These are phyloP conservation scores for Musa schizocarpa DNA, from an alignment of 176 grass and related monocot genomes.

Conservation along the genomic window DNA sequence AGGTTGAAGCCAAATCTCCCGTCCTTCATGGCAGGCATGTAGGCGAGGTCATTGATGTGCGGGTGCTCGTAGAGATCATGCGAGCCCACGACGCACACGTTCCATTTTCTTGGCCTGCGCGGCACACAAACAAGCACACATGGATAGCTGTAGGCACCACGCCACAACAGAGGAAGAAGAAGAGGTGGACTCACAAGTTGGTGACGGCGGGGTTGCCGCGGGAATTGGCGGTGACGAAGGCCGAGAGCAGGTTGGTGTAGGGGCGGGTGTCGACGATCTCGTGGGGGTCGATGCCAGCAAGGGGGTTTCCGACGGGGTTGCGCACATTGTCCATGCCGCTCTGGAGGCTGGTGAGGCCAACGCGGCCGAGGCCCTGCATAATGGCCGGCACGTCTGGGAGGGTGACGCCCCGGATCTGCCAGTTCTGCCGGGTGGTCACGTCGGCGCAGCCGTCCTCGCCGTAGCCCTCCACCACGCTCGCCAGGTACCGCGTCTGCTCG, in stretches of 20 bases:
- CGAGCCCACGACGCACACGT: conserved; percentile 70
- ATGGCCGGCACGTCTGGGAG: conserved; percentile 77
- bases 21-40: conserved; percentile 77
- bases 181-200: conserved; percentile 46
- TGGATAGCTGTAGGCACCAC: too few relatives aligned
- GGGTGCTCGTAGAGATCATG: conserved; percentile 90
- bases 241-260: conserved; percentile 79
- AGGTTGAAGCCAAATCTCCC: conserved; percentile 81
- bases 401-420: conserved; percentile 92
- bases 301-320: conserved; percentile 92
- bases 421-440: conserved; percentile 95
- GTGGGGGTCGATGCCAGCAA: conserved; percentile 74
- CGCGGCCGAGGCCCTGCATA: conserved; percentile 54
- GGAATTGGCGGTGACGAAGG: conserved; percentile 64
- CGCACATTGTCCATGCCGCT: conserved; percentile 98
- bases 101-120: conserved; percentile 73
- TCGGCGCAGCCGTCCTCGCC: conserved; percentile 77
- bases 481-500: conserved; percentile 89
- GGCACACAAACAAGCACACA: neutral
- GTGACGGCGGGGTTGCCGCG: conserved; percentile 56
- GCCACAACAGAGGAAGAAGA: neutral
- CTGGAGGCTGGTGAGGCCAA: conserved; percentile 89
- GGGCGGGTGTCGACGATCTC: conserved; percentile 92
- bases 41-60: conserved; percentile 87
- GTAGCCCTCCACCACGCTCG: conserved; percentile 70